These are phyloP conservation scores for Leccinum angustisporum DNA, from an alignment of 1,284 basidiomycete species.

Conservation along the genomic window DNA sequence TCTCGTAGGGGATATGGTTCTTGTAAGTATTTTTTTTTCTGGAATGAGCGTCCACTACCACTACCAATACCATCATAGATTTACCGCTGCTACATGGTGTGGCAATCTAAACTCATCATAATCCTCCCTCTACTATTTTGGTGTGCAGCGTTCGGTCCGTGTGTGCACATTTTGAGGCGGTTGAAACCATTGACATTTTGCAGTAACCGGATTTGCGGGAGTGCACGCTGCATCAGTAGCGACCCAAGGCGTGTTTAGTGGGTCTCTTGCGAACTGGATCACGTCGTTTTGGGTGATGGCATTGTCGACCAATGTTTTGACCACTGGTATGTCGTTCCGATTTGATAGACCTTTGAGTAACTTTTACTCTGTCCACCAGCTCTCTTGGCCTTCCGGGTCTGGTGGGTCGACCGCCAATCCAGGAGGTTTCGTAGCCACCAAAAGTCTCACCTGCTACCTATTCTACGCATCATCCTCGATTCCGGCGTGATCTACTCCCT, in stretches of 20 bases:
- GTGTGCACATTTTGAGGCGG: background rate
- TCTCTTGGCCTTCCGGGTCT: background rate
- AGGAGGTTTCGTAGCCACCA: background rate
- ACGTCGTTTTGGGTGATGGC: conserved; percentile 4
- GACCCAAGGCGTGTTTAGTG: background rate
- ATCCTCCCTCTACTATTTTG: background rate
- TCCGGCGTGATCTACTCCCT: conserved; percentile 1
- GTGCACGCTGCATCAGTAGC: background rate
- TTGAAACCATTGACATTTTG: background rate
- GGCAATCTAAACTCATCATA: background rate
- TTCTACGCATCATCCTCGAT: conserved; percentile 1
- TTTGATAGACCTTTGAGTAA: background rate
- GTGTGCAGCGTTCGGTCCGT: background rate
- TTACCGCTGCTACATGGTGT: background rate
- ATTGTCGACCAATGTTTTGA: background rate
- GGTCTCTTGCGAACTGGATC: background rate
- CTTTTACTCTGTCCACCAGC: background rate
- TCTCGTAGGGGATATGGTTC: background rate
- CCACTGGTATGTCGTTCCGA: background rate
- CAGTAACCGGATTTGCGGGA: background rate
- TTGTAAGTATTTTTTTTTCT: background rate
- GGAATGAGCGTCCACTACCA: background rate
- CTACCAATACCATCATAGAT: background rate
- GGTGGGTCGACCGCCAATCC: background rate
- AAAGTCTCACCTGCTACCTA: background rate